These are phyloP conservation scores for Cytospora schulzeri DNA, from an alignment of 2,329 filamentous ascomycete genomes.

Conservation along the genomic window DNA sequence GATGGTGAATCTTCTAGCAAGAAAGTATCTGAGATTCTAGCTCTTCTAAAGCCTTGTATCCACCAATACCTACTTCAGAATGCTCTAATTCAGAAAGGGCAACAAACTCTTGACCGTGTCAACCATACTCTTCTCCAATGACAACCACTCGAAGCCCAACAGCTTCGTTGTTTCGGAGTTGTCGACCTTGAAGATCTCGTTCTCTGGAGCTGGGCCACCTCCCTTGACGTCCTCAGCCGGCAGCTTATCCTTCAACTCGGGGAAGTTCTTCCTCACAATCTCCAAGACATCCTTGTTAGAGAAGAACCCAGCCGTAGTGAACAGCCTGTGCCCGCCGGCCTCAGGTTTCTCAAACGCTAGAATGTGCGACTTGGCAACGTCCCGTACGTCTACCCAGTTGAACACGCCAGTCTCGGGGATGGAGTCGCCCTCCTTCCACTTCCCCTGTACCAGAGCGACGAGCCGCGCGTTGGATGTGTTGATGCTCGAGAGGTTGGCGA, in stretches of 20 bases:
- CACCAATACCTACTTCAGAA: too few species aligned
- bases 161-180: conserved; percentile 60
- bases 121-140: conserved; percentile 61
- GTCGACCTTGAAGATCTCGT: conserved; percentile 55
- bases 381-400: conserved; percentile 59
- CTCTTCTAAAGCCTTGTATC: background rate
- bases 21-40: background rate
- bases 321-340: conserved; percentile 54
- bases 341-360: conserved; percentile 51
- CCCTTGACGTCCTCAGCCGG: conserved; percentile 48
- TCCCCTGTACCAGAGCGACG: conserved; percentile 51
- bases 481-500: conserved; percentile 47
- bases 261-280: conserved; percentile 50
- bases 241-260: conserved; percentile 50
- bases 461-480: conserved; percentile 59
- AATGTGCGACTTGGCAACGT: conserved; percentile 56
- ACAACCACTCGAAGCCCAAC: conserved; percentile 64
- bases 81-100: conserved; percentile 38
- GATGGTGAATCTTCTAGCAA: background rate
- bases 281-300: conserved; percentile 48
- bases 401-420: conserved; percentile 46
- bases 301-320: conserved; percentile 51
- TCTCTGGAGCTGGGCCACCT: conserved; percentile 44
- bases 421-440: conserved; percentile 44
- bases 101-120: conserved; percentile 68